A percentile compares a stretch with the other conserved stretches of the same genome.
Conservation (phyloP, 306 rosid species). For the Trifolium fragiferum region DNA sequence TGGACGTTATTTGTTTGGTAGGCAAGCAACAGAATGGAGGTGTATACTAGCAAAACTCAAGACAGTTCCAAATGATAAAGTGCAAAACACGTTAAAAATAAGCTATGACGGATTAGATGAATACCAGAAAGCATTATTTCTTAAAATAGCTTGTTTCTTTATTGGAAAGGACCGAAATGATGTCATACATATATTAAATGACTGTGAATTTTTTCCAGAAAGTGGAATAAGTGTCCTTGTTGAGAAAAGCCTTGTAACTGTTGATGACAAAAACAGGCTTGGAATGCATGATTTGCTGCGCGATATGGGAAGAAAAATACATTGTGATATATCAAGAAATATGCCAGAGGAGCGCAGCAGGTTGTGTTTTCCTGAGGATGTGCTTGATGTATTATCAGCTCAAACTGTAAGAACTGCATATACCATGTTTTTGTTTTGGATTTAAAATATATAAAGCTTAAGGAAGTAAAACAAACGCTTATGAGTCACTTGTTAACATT, state of each 20-base stretch:
- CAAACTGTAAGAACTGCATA: neutral
- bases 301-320: neutral
- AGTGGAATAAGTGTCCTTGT: neutral
- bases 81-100: neutral
- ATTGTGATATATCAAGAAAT: neutral
- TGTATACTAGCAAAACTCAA: neutral
- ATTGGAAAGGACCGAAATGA: neutral
- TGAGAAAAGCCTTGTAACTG: neutral
- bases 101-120: neutral
- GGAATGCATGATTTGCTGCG: neutral
- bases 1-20: neutral
- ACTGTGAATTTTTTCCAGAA: neutral
- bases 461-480: neutral
- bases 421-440: neutral
- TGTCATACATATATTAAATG: neutral
- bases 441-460: neutral
- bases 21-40: rapidly evolving
- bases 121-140: neutral
- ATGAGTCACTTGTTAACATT: neutral
- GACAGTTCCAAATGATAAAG: neutral
- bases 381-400: neutral
- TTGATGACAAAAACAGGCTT: neutral
- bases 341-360: neutral
- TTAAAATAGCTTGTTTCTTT: neutral
- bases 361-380: neutral